Evolutionary conservation across 371 early-diverging fungal genomes (phyloP).

Genomic region (Umbelopsis sp.): DNA sequence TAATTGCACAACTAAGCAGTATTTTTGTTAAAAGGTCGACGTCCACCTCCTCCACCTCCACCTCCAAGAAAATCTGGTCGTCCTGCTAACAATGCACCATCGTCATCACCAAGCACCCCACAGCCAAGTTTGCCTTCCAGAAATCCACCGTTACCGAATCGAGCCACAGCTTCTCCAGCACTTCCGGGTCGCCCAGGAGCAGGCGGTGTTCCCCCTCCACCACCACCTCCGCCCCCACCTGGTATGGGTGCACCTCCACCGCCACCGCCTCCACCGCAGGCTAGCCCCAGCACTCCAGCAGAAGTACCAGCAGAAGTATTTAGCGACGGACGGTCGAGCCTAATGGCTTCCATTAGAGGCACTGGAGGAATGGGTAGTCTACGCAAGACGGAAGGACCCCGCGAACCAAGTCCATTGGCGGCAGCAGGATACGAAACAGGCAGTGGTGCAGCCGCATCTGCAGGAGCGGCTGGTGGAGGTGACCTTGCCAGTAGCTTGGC

Average conservation of each 20-base stretch:
- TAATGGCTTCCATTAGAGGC: slow-evolving; percentile 45
- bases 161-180: slow-evolving; percentile 27
- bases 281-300: neutral
- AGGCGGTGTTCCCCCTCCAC: slow-evolving; percentile 23
- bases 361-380: slow-evolving; percentile 45
- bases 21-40: slow-evolving; percentile 33
- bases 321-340: slow-evolving; percentile 33
- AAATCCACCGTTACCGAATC: slow-evolving; percentile 35
- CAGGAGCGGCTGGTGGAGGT: slow-evolving; percentile 24
- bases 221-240: slow-evolving; percentile 25
- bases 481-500: slow-evolving; percentile 51
- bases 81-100: slow-evolving; percentile 3
- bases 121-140: slow-evolving; percentile 20
- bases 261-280: slow-evolving; percentile 23
- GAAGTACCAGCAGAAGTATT: slow-evolving; percentile 20
- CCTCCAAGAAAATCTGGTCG: slow-evolving; percentile 20
- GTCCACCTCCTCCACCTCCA: slow-evolving; percentile 51
- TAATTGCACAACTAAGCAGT: no score
- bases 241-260: slow-evolving; percentile 23
- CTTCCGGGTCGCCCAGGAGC: slow-evolving; percentile 26
- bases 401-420: slow-evolving; percentile 37
- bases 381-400: slow-evolving; percentile 31
- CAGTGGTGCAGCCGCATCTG: slow-evolving; percentile 19
- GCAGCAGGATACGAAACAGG: slow-evolving; percentile 15
- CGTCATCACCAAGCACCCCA: slow-evolving; percentile 16